Conservation (phyloP, 2,329 filamentous ascomycete species). For the Blumeriella jaapii region DNA sequence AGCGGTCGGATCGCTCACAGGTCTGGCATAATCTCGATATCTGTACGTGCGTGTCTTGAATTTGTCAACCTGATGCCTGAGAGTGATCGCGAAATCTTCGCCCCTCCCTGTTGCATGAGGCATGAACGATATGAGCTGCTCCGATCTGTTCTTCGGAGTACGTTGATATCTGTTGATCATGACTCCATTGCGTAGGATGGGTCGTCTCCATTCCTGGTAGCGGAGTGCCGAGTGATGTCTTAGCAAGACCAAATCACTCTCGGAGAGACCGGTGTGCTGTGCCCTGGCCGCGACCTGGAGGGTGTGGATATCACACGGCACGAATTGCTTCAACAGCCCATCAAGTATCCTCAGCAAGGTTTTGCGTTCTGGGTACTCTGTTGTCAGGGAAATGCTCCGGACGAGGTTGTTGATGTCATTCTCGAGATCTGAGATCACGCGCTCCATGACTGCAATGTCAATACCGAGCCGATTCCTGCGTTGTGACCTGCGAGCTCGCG, state of each 20-base stretch:
- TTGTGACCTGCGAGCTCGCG: no score
- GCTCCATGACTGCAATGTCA: background rate
- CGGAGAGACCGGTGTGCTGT: no score
- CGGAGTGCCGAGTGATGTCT: no score
- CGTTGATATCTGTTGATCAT: background rate
- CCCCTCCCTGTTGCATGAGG: background rate
- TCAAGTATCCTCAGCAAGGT: background rate
- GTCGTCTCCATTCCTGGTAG: background rate
- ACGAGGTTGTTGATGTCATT: slow-evolving; percentile 1
- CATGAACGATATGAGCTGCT: background rate
- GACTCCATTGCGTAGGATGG: background rate
- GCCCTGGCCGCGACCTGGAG: no score
- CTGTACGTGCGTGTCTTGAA: no score
- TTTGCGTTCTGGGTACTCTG: no score
- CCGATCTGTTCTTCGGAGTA: no score
- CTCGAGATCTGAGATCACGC: background rate
- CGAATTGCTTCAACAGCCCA: background rate
- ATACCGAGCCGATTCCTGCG: background rate
- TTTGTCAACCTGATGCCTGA: no score
- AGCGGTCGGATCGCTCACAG: background rate
- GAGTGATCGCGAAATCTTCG: no score
- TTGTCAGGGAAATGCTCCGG: no score
- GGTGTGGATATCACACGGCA: background rate
- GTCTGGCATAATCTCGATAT: no score
- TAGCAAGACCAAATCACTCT: no score